Evolutionary conservation across 2,329 filamentous ascomycete species (phyloP), one percentile per base, ranked within the genome.

Genomic region (Nannizzia gypsea): DNA sequence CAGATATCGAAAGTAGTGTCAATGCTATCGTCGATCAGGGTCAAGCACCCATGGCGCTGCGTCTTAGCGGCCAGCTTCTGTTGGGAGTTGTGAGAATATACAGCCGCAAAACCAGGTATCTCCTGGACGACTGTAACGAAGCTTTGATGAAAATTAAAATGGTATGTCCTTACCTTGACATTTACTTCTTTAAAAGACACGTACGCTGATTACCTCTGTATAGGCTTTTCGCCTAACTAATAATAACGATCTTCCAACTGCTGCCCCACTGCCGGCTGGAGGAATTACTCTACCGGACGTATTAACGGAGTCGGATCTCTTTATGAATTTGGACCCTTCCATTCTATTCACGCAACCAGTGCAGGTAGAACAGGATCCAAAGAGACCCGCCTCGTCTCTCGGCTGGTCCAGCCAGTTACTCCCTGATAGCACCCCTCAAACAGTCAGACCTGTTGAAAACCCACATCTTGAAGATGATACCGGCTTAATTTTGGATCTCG

Each of bases 101-200:
- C 75, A 95, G 91, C 74, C 83, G 93, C 70, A 99, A 99, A 77
- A 92, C 93, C 70, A 88, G 91, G 68, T 99, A 99, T 74, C 79
- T 99, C 57, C 80, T 97, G 55, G 93, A 99, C 70, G 93, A 99
- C 72, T 99, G 93, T 76, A 96, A 95, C 69, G 93, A 99, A 75
- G 92, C 92, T 42, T 79, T 99, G 65, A 86, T 95, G 80, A 97
- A 96, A 78, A 96, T 99, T 69, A 96, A 97, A 72, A 95, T 97
- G 90, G 92, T 96, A 76, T 44, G 80, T 62, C 58, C 15, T 11
- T 4, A 17, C 5, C 9, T 24, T 54, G 38, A 24, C 6, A n/a
- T n/a, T n/a, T n/a, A n/a, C 2, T 11, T 8, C 31, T 36, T 36
- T 36, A 11, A 11, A 13, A 11, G 13, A 36, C 3, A 11, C 9